These are phyloP conservation scores for Neoascochyta sp. DNA, from an alignment of 2,329 filamentous ascomycete genomes.

Conservation along the genomic window DNA sequence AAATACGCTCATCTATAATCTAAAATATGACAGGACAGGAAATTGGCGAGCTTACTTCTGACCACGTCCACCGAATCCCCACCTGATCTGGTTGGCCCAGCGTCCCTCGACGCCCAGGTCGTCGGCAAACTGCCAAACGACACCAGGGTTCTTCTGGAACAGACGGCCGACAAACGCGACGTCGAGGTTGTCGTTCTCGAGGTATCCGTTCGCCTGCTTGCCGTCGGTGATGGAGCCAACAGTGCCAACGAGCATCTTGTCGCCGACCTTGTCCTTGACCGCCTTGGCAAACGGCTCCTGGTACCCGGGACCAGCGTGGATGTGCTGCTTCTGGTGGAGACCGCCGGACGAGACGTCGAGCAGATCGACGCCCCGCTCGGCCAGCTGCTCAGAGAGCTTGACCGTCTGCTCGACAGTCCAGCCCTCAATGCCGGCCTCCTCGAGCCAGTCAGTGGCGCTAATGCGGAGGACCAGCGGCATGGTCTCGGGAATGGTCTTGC, in stretches of 20 bases:
- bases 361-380: constrained; percentile 71
- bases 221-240: constrained; percentile 72
- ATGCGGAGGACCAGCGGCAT: constrained; percentile 73
- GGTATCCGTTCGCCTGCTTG: constrained; percentile 54
- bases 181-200: constrained; percentile 51
- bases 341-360: constrained; percentile 79
- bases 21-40: too few relatives aligned
- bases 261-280: constrained; percentile 72
- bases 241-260: constrained; percentile 64
- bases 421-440: constrained; percentile 55
- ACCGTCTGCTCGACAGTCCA: constrained; percentile 67
- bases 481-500: constrained; percentile 59
- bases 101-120: constrained; percentile 67
- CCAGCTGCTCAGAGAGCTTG: constrained; percentile 63
- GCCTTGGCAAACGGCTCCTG: constrained; percentile 69
- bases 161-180: constrained; percentile 70
- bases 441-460: constrained; percentile 73
- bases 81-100: constrained; percentile 69
- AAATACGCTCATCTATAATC: too few relatives aligned
- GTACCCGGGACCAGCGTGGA: constrained; percentile 62
- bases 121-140: constrained; percentile 69
- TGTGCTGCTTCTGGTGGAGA: constrained; percentile 60
- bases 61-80: constrained; percentile 54
- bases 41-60: constrained; percentile 35
- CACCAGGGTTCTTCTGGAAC: constrained; percentile 78